phyloP scores from a whole-genome alignment of 768 basidiomycete genomes.

The Podaxis sp. region DNA sequence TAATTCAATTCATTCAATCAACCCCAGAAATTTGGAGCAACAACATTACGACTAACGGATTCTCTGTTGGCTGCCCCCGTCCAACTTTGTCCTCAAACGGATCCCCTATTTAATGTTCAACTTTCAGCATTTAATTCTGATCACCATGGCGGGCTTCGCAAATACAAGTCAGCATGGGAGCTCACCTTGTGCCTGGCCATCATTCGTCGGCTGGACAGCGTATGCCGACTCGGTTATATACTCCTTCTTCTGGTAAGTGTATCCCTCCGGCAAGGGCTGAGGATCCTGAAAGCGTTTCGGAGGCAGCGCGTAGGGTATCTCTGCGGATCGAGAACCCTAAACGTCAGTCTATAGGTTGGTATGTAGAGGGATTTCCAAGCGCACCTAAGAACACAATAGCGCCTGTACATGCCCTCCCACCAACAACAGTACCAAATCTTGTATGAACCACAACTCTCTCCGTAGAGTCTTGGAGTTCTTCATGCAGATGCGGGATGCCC shows the following conservation, averaged over 20 bases:
- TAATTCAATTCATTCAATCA: not conserved
- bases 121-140: not conserved
- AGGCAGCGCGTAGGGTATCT: slow-evolving; percentile 70
- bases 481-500: slow-evolving; percentile 40
- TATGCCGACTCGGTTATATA: slow-evolving; percentile 62
- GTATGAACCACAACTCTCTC: slow-evolving; percentile 48
- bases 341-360: not conserved
- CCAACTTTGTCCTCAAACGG: slow-evolving; percentile 60
- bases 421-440: slow-evolving; percentile 49
- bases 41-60: slow-evolving; percentile 46
- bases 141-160: not conserved
- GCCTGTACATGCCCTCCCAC: slow-evolving; percentile 57
- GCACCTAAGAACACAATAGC: slow-evolving; percentile 62
- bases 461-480: slow-evolving; percentile 43
- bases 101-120: slow-evolving; percentile 26
- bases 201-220: slow-evolving; percentile 55
- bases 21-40: not conserved
- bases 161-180: not conserved
- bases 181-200: slow-evolving; percentile 56
- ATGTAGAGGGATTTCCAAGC: slow-evolving; percentile 5
- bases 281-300: slow-evolving; percentile 65
- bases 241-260: slow-evolving; percentile 54
- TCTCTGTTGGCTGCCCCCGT: slow-evolving; percentile 62
- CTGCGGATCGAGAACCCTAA: slow-evolving; percentile 27
- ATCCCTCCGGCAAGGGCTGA: slow-evolving; percentile 44